Percentiles rank a stretch among this genome's conserved stretches.
Evolutionary conservation across 2,329 filamentous ascomycete species (phyloP).

Genomic region (Bipolaris sorokiniana): DNA sequence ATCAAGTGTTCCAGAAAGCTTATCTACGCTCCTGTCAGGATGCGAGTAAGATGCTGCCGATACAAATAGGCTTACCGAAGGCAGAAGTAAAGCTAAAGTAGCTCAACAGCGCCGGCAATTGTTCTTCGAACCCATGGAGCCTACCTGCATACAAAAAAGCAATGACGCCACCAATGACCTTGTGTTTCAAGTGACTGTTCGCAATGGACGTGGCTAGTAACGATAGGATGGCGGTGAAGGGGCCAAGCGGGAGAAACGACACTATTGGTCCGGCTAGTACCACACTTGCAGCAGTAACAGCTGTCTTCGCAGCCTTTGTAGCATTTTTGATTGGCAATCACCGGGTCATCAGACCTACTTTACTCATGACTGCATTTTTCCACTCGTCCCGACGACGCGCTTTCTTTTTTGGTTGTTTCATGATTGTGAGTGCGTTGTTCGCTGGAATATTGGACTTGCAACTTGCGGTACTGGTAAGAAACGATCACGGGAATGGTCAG

Average conservation of each 20-base stretch:
- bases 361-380: not conserved
- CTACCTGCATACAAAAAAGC: not conserved
- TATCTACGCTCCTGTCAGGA: not conserved
- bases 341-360: not conserved
- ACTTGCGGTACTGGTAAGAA: not conserved
- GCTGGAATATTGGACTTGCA: not conserved
- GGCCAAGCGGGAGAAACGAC: not conserved
- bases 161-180: not conserved
- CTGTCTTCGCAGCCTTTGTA: too few relatives aligned
- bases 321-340: not conserved
- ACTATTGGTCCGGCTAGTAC: not conserved
- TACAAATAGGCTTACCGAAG: not conserved
- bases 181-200: not conserved
- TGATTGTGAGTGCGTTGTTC: not conserved
- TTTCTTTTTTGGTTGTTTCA: not conserved
- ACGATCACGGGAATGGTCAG: not conserved
- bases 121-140: not conserved
- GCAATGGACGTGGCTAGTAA: not conserved
- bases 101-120: slow-evolving; percentile 5
- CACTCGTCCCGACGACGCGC: not conserved
- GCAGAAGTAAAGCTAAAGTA: slow-evolving; percentile 5
- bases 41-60: not conserved
- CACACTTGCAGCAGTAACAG: not conserved
- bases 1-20: not conserved
- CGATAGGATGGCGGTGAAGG: not conserved